Percentiles rank a stretch among this genome's conserved stretches.
Conservation (phyloP, 2,329 filamentous ascomycete species). For the Didymella arachidicola region DNA sequence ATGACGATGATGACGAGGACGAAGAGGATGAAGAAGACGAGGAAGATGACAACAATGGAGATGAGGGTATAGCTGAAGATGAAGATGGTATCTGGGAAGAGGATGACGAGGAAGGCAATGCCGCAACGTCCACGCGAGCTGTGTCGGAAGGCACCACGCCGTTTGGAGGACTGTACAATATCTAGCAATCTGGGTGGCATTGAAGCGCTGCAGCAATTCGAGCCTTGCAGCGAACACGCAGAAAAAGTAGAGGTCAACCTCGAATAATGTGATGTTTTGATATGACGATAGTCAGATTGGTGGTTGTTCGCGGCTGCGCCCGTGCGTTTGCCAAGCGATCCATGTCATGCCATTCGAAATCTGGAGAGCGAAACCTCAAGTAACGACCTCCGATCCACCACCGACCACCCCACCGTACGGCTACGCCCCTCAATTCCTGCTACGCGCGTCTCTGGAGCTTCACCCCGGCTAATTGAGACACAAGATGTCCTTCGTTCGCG, state of each 20-base stretch:
- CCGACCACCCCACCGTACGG: constrained; percentile 33
- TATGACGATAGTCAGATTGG: background rate
- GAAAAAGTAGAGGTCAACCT: background rate
- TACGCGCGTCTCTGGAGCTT: constrained; percentile 31
- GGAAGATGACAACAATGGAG: constrained; percentile 27
- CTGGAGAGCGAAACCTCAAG: constrained; percentile 31
- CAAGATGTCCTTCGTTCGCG: constrained; percentile 51
- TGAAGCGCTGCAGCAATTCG: background rate
- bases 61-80: constrained; percentile 11
- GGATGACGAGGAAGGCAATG: constrained; percentile 26
- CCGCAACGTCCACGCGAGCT: constrained; percentile 23
- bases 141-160: constrained; percentile 32
- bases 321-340: constrained; percentile 19
- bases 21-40: constrained; percentile 29
- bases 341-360: constrained; percentile 15
- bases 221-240: background rate
- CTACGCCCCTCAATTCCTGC: constrained; percentile 33
- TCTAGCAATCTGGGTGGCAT: constrained; percentile 11
- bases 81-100: constrained; percentile 15
- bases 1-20: constrained; percentile 26
- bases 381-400: constrained; percentile 37
- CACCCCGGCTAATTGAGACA: constrained; percentile 37
- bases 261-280: background rate
- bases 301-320: constrained; percentile 2
- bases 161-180: constrained; percentile 36